Evolutionary conservation across 2,329 filamentous ascomycete genomes (phyloP).

Genomic region (Boeremia lycopersici): DNA sequence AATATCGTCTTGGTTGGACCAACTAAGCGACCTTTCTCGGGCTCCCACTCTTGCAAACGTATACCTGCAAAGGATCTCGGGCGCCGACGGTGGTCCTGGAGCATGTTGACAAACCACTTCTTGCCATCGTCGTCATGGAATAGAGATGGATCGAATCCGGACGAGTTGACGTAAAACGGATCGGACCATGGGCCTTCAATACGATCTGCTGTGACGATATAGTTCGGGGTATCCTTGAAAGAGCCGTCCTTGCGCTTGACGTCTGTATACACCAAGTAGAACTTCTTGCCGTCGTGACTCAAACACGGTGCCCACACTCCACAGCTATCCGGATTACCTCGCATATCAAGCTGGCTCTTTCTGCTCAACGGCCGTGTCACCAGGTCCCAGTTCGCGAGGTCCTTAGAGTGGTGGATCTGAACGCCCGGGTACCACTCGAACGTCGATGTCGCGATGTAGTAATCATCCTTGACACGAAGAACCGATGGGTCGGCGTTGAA

Average conservation of each 20-base stretch:
- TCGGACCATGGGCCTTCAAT: constrained; percentile 69
- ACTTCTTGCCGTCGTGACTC: constrained; percentile 64
- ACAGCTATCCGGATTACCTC: constrained; percentile 58
- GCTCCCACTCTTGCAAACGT: constrained; percentile 63
- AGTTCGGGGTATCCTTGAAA: constrained; percentile 69
- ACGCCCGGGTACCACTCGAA: constrained; percentile 68
- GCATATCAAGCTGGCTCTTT: constrained; percentile 58
- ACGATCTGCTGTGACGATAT: constrained; percentile 59
- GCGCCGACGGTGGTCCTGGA: constrained; percentile 43
- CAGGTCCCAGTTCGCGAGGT: constrained; percentile 60
- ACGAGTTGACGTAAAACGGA: constrained; percentile 64
- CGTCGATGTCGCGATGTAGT: constrained; percentile 65
- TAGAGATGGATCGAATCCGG: constrained; percentile 63
- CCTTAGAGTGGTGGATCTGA: constrained; percentile 64
- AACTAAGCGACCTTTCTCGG: constrained; percentile 56
- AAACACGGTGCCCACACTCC: constrained; percentile 70
- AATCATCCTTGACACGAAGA: constrained; percentile 57
- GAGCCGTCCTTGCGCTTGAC: constrained; percentile 71
- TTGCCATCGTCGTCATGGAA: constrained; percentile 46
- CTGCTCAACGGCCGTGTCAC: constrained; percentile 60
- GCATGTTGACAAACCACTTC: constrained; percentile 48
- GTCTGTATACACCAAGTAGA: constrained; percentile 70
- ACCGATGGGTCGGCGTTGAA: constrained; percentile 69
- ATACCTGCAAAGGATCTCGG: constrained; percentile 60
- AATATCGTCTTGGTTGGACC: constrained; percentile 62